phyloP scores from a whole-genome alignment of 768 basidiomycete species.

The Termitomyces eurrhizus region DNA sequence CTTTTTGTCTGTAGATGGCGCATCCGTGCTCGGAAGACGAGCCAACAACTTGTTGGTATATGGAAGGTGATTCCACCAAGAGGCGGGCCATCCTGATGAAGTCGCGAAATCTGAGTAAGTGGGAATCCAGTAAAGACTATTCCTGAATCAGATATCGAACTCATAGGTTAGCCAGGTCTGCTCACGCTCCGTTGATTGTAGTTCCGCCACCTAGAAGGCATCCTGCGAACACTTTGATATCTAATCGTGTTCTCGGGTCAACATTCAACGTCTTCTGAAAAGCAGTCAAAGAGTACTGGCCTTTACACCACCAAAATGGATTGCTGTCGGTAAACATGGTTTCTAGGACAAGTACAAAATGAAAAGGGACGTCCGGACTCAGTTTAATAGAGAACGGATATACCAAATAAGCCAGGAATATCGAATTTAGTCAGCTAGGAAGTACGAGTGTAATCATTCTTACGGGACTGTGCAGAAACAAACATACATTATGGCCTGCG shows the following conservation, averaged over 20 bases:
- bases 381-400: background rate
- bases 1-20: conserved; percentile 56
- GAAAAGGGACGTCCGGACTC: too few species aligned
- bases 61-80: conserved; percentile 48
- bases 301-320: conserved; percentile 65
- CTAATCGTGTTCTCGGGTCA: conserved; percentile 22
- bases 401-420: conserved; percentile 54
- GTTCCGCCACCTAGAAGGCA: conserved; percentile 63
- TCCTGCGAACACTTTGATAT: conserved; percentile 59
- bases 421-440: conserved; percentile 61
- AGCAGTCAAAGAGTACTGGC: conserved; percentile 19
- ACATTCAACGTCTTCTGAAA: background rate
- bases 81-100: conserved; percentile 47
- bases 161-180: background rate
- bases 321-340: conserved; percentile 58
- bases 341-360: conserved; percentile 27
- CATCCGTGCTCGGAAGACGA: conserved; percentile 54
- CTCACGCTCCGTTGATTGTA: conserved; percentile 60
- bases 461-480: background rate
- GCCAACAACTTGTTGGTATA: conserved; percentile 46
- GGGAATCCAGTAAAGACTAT: conserved; percentile 52
- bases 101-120: conserved; percentile 48
- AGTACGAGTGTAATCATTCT: background rate
- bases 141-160: background rate
- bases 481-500: conserved; percentile 38